Conservation (phyloP, 768 basidiomycete genomes). For the Phlebiopsis gigantea region DNA sequence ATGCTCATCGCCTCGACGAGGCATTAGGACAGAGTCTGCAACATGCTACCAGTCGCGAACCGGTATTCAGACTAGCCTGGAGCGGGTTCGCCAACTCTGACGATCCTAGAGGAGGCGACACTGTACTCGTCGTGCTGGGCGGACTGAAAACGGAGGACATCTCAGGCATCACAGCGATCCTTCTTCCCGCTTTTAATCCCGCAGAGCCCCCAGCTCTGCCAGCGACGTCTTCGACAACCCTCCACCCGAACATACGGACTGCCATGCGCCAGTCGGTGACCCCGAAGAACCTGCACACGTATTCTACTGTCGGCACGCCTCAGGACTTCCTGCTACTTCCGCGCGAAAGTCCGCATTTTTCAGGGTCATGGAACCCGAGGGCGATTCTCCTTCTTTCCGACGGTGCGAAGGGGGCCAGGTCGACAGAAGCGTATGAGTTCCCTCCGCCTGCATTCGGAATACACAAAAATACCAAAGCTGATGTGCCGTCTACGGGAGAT, state of each 20-base stretch:
- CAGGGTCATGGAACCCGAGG: conserved; percentile 60
- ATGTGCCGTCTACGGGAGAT: background rate
- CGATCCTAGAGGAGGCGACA: conserved; percentile 66
- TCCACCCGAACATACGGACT: conserved; percentile 42
- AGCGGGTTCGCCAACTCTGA: conserved; percentile 64
- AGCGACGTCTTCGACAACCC: conserved; percentile 10
- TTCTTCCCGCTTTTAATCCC: conserved; percentile 62
- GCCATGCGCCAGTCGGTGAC: conserved; percentile 61
- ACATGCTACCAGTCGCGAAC: conserved; percentile 43
- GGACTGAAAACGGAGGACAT: conserved; percentile 52
- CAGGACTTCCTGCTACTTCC: conserved; percentile 84
- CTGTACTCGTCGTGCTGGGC: conserved; percentile 72
- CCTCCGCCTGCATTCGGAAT: conserved; percentile 48
- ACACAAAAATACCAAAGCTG: background rate
- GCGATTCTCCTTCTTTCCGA: conserved; percentile 61
- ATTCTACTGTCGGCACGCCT: conserved; percentile 49
- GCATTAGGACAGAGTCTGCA: conserved; percentile 20
- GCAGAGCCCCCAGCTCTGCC: conserved; percentile 37
- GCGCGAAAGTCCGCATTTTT: conserved; percentile 61
- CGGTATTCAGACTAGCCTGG: conserved; percentile 86
- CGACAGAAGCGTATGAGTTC: conserved; percentile 61
- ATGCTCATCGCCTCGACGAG: conserved; percentile 42
- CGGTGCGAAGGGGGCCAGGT: conserved; percentile 40
- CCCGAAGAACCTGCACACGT: conserved; percentile 47
- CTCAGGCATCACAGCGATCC: conserved; percentile 62